Conservation (phyloP, 2,329 filamentous ascomycete species). For the Apiospora koreana region DNA sequence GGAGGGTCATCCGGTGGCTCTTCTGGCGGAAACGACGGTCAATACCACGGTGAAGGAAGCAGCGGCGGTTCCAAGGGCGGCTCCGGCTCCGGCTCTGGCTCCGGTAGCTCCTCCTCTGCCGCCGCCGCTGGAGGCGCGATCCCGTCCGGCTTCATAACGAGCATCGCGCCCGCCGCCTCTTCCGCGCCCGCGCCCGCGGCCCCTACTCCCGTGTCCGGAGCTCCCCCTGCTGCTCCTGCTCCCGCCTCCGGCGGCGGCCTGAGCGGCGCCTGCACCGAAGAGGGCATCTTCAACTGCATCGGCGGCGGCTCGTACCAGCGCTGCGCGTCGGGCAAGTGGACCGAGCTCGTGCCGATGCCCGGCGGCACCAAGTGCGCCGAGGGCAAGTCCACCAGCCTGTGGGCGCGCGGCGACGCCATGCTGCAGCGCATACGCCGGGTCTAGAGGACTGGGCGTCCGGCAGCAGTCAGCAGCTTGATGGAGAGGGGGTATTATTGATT, state of each 20-base stretch:
- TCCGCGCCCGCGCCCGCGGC: conserved; percentile 10
- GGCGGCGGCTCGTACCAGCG: conserved; percentile 53
- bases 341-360: conserved; percentile 41
- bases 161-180: neutral
- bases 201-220: neutral
- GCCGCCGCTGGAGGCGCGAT: conserved; percentile 13
- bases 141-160: conserved; percentile 10
- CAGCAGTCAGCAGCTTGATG: neutral
- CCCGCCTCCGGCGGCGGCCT: neutral
- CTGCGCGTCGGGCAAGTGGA: conserved; percentile 55
- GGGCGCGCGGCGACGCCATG: neutral
- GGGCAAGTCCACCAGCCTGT: conserved; percentile 42
- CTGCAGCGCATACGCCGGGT: neutral
- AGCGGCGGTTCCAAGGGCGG: neutral
- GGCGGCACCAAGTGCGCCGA: conserved; percentile 45
- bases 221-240: neutral
- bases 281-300: conserved; percentile 58
- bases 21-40: conserved; percentile 19
- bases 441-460: neutral
- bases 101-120: conserved; percentile 14
- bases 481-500: neutral
- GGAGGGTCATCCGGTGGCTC: conserved; percentile 45
- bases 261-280: conserved; percentile 42
- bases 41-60: neutral
- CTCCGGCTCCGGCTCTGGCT: conserved; percentile 9